Conservation (phyloP, 1,284 basidiomycete genomes). For the Sanguinoderma infundibulare region DNA sequence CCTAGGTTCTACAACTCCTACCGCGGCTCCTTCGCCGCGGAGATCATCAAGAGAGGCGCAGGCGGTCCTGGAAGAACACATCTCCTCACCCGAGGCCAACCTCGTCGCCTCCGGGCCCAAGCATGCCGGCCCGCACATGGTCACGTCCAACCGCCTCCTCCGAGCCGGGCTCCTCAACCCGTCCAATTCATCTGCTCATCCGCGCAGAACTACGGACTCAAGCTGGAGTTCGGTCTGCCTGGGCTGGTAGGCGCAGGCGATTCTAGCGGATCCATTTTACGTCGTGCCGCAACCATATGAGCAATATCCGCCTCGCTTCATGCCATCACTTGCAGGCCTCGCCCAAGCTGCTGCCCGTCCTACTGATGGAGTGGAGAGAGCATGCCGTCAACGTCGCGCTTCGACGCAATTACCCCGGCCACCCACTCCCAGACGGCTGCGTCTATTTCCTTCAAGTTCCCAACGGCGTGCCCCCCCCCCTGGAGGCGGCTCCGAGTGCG, state of each 20-base stretch:
- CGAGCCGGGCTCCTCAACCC: constrained; percentile 27
- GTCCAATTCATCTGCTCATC: too few relatives aligned
- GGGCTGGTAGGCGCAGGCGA: constrained; percentile 70
- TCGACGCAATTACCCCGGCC: not conserved
- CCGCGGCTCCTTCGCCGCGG: constrained; percentile 53
- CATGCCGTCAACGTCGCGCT: not conserved
- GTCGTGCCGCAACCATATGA: not conserved
- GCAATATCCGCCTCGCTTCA: not conserved
- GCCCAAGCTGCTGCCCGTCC: not conserved
- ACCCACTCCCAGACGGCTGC: not conserved
- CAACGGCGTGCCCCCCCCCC: not conserved
- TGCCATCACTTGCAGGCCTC: not conserved
- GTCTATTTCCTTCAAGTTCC: not conserved
- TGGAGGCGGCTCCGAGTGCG: too few relatives aligned
- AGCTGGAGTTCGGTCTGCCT: constrained; percentile 67
- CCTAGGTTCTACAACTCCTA: constrained; percentile 63
- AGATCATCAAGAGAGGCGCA: constrained; percentile 48
- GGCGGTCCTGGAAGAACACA: constrained; percentile 52
- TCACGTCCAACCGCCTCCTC: constrained; percentile 30
- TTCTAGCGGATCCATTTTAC: not conserved
- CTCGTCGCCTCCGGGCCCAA: not conserved
- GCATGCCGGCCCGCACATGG: not conserved
- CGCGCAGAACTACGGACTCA: constrained; percentile 63
- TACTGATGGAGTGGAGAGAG: not conserved
- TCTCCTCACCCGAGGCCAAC: constrained; percentile 36